Base-by-base conservation (phyloP, 345 rosid genomes). In the Eucalyptus fibrosa region DNA sequence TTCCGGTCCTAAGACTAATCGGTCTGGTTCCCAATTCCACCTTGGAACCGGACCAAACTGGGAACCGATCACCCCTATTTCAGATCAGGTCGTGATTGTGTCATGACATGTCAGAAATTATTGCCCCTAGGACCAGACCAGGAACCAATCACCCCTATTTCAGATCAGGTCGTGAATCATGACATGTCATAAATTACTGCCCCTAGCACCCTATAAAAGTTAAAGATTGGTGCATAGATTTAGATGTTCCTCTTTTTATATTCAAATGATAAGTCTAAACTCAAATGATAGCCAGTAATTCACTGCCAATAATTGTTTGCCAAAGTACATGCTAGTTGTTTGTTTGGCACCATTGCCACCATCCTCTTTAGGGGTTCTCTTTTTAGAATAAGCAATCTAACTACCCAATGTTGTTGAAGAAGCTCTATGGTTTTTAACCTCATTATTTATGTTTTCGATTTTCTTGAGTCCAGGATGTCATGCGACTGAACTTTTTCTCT, bases 401-500 rank as follows among this genome's bases (percentile, higher is more conserved):
- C 2, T 9, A 77, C 42, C 28, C 47, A 40, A 21, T 19, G 47
- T 40, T 21, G 47, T 40, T 77, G 83, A 77, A 77, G 47, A 37
- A 40, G 83, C 83, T 77, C 28, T 7, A 77, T 77, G 83, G 16
- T 21, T 77, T 77, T 77, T 77, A 37, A 77, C 83, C 45, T 37
- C 28, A 72, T 72, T 50, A 30, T 34, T 49, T 34, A 37, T 77
- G 47, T 37, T 77, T 77, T 44, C 0, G 86, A 87, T 56, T 87
- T 83, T 72, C 59, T 56, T 89, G 72, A 88, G 65, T 91, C 65
- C 93, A 97, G 99, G 99, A 98, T 89, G 83, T 89, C 72, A 87
- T 94, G 92, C 94, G 94, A 72, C 92, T 98, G 94, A 95, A 90
- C 93, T 96, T 97, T 90, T 96, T 94, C 95, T 94, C 98, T 89